Evolutionary conservation across 2,329 filamentous ascomycete genomes (phyloP).

Genomic region (Sclerotinia borealis): DNA sequence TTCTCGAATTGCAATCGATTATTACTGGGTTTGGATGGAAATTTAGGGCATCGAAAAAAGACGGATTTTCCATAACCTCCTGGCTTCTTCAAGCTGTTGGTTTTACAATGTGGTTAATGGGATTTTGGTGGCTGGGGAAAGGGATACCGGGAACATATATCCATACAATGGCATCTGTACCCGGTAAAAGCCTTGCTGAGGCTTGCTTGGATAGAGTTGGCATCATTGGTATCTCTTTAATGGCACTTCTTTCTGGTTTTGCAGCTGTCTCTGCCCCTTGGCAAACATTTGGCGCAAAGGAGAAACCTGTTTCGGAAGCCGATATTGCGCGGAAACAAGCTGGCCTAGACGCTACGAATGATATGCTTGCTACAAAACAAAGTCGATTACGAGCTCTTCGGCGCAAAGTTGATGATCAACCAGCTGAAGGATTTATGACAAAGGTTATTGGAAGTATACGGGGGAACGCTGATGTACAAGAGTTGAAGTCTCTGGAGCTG

Average conservation of each 20-base stretch:
- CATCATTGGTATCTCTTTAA: constrained; percentile 77
- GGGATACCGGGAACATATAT: constrained; percentile 51
- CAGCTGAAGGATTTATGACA: constrained; percentile 56
- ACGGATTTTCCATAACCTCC: constrained; percentile 50
- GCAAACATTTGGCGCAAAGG: constrained; percentile 68
- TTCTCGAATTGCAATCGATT: constrained; percentile 62
- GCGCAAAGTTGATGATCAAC: constrained; percentile 48
- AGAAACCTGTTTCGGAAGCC: constrained; percentile 61
- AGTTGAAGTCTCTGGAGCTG: constrained; percentile 58
- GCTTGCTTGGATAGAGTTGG: constrained; percentile 65
- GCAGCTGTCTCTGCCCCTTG: constrained; percentile 83
- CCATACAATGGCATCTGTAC: constrained; percentile 39
- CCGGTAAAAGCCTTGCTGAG: constrained; percentile 32
- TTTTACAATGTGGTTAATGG: constrained; percentile 62
- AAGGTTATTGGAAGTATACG: constrained; percentile 69
- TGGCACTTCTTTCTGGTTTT: constrained; percentile 84
- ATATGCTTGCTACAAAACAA: constrained; percentile 71
- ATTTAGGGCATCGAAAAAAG: constrained; percentile 52
- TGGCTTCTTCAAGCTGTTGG: constrained; percentile 58
- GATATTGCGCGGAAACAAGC: constrained; percentile 73
- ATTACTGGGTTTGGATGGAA: constrained; percentile 52
- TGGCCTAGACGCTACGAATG: constrained; percentile 69
- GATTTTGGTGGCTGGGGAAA: constrained; percentile 71
- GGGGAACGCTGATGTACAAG: constrained; percentile 52
- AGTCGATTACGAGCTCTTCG: constrained; percentile 66